Base-by-base conservation (phyloP, 2,329 filamentous ascomycete species). In the Alternaria rosae region DNA sequence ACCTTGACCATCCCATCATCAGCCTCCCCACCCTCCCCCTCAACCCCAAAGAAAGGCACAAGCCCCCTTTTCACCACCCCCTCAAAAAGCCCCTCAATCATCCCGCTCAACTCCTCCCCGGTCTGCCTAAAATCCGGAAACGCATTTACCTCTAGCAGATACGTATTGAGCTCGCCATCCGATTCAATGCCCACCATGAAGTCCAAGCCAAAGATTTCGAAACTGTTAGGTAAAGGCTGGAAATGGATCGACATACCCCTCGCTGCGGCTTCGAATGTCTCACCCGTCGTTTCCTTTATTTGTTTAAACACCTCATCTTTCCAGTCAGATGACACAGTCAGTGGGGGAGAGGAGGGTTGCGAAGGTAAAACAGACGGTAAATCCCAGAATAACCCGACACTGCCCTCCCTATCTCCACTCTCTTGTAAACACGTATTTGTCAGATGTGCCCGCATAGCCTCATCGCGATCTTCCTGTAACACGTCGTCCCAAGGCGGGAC, bases 101-200 rank as follows among this genome's bases (percentile, higher is more conserved):
- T 79, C 0, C 82, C 86, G 75, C 85, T 88, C 67, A 97, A 80
- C 59, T 91, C 90, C 8, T 86, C 85, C 0, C 95, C 95, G 15
- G 93, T 97, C 86, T 98, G 94, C 74, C 87, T 89, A 76, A 98
- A 98, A 81, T 99, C 95, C 10, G 95, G 95, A 80, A 97, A 99
- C 0, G 94, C 92, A 82, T 99, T 99, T 30, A 97, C 87, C 82
- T 99, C 95, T 59, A 99, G 82, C 73, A 99, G 78, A 88, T 89
- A 97, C 4, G 88, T 87, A 4, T 74, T 84, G 43, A 78, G 20
- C 9, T 13, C n/a, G 3, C 59, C 57, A 0, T 88, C 89, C 0
- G 76, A 84, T 72, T 77, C 76, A 4, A 75, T 45, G 0, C 71
- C 66, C 10, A 97, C 89, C 72, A 99, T 79, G 76, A 95, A 99